Evolutionary conservation across 805 yeast genomes (phyloP), one percentile per base, ranked within the genome.

Genomic region (Metschnikowia continentalis): DNA sequence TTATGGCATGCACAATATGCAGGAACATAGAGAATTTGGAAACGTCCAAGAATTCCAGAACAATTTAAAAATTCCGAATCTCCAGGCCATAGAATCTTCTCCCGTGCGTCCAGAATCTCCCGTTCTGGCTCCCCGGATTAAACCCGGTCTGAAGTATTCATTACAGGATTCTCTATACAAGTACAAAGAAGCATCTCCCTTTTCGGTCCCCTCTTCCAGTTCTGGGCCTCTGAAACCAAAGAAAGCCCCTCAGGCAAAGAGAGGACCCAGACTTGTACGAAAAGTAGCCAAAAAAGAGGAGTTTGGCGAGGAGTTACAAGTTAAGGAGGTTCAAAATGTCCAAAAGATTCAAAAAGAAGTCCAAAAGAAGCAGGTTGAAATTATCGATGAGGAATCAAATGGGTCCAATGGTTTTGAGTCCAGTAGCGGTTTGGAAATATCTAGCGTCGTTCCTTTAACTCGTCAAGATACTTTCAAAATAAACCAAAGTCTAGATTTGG

Each of bases 91-190:
- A 5, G 38, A 47, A 4, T 56, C 60, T 2, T 54, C 58, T 32
- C 55, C 57, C 5, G 47, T 48, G 14, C 30, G 14, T 3, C 20
- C 55, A 15, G 55, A 22, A 4, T 44, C 47, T 3, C 39, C 46
- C 6, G 32, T 42, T 8, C 30, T 32, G 32, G 54, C 20, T 6
- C 23, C 11, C 10, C 37, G 30, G 32, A 33, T 35, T 3, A 11
- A 23, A 48, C 77, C 76, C 1, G 74, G 78, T 4, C 73, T 67
- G n/a, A 71, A 70, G 1, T 62, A 70, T 2, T 50, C 68, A 0
- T 57, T 68, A 4, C 57, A 53, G 39, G 66, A 66, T 20, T 75
- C 78, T 1, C 78, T 78, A 6, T 71, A 56, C 50, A 62, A 60
- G 14, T 42, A 32, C 46, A 32, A 32, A 14, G 38, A 42, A 17